Evolutionary conservation across 257 asterid genomes (phyloP).

Genomic region (Avicennia marina): DNA sequence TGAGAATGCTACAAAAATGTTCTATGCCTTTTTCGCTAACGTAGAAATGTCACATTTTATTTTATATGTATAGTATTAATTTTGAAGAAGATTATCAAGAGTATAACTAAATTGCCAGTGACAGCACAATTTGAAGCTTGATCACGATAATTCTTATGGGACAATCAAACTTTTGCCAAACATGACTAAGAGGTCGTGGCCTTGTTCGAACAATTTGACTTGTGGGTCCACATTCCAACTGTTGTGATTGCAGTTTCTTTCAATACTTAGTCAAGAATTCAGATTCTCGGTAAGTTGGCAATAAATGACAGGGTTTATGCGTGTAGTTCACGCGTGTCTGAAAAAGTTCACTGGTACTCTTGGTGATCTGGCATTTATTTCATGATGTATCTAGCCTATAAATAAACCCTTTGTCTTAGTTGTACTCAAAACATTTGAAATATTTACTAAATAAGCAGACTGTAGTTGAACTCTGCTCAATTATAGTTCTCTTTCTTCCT

Average conservation of each 20-base stretch:
- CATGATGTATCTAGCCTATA: slow-evolving; percentile 13
- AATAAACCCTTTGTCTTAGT: neutral
- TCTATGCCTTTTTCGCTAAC: too few species aligned
- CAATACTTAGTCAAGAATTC: neutral
- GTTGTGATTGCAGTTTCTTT: slow-evolving; percentile 1
- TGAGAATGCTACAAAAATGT: too few species aligned
- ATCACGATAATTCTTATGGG: too few species aligned
- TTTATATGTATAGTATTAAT: too few species aligned
- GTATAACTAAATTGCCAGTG: too few species aligned
- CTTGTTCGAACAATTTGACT: slow-evolving; percentile 1
- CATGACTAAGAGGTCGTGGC: neutral
- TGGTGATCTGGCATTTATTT: slow-evolving; percentile 7
- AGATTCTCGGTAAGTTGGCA: slow-evolving; percentile 22
- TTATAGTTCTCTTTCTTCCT: neutral
- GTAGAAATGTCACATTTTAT: too few species aligned
- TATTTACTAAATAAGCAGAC: neutral
- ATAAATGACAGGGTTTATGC: slow-evolving; percentile 7
- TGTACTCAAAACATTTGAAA: neutral
- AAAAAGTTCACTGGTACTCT: neutral
- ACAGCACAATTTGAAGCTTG: too few species aligned
- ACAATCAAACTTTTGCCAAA: too few species aligned
- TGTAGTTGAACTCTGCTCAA: too few species aligned
- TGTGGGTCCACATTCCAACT: slow-evolving; percentile 6
- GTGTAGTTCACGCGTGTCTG: slow-evolving; percentile 9
- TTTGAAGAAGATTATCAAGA: too few species aligned